Conservation (phyloP, 1,284 basidiomycete species). For the Ceratobasidium sp. region DNA sequence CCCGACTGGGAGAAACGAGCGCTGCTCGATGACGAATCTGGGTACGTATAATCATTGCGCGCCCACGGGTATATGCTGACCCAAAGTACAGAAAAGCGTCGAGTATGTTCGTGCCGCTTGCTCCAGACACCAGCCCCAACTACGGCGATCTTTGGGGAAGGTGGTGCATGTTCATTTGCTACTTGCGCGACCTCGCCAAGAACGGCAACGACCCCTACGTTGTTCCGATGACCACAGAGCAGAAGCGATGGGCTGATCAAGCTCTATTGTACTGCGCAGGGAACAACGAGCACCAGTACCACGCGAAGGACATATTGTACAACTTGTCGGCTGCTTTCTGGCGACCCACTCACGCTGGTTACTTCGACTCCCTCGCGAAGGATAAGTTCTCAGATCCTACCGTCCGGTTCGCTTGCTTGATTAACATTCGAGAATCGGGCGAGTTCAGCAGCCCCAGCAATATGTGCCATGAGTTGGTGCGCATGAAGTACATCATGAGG, state of each 20-base stretch:
- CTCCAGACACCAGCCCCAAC: background rate
- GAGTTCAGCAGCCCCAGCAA: conserved; percentile 15
- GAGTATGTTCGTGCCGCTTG: background rate
- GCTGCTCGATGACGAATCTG: background rate
- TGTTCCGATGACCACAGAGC: background rate
- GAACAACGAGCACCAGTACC: background rate
- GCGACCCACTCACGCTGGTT: background rate
- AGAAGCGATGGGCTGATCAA: background rate
- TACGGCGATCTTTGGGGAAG: background rate
- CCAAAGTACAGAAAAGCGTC: too few relatives aligned
- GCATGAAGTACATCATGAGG: conserved; percentile 23
- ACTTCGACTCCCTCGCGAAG: background rate
- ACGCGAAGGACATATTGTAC: background rate
- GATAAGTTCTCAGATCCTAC: conserved; percentile 20
- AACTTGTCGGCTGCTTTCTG: background rate
- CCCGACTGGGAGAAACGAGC: background rate
- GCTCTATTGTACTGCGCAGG: background rate
- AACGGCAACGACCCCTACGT: background rate
- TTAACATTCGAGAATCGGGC: conserved; percentile 8
- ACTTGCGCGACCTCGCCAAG: background rate
- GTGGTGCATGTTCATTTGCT: conserved; percentile 8
- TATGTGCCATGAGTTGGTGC: background rate
- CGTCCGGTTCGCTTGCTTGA: background rate
- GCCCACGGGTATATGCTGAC: too few relatives aligned
- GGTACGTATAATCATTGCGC: background rate